These are phyloP conservation scores for Decorospora gaudefroyi DNA, from an alignment of 2,329 filamentous ascomycete species.

Conservation along the genomic window DNA sequence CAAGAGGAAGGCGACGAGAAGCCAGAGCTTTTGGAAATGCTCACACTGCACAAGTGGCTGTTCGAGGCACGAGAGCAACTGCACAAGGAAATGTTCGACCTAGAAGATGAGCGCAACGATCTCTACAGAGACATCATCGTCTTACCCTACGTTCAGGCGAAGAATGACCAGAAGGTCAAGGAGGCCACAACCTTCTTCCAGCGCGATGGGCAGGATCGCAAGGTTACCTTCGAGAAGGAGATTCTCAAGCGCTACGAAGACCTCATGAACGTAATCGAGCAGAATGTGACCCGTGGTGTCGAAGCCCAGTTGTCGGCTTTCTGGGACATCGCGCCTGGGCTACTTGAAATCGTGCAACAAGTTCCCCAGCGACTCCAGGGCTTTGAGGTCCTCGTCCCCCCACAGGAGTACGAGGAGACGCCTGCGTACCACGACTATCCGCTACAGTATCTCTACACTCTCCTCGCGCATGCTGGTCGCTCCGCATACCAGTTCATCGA, in stretches of 20 bases:
- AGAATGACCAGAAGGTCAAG: conserved; percentile 76
- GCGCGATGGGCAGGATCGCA: conserved; percentile 74
- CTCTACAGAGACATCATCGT: conserved; percentile 84
- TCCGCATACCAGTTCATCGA: conserved; percentile 97
- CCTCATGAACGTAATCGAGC: conserved; percentile 78
- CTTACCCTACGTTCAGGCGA: conserved; percentile 73
- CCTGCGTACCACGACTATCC: conserved; percentile 79
- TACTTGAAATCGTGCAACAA: conserved; percentile 77
- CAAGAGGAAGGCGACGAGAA: conserved; percentile 96
- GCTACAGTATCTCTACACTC: conserved; percentile 84
- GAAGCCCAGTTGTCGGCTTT: conserved; percentile 92
- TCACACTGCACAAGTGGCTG: conserved; percentile 94
- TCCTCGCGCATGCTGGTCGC: conserved; percentile 86
- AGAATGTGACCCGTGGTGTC: conserved; percentile 83
- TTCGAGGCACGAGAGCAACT: conserved; percentile 91
- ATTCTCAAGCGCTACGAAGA: conserved; percentile 73
- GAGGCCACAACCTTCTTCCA: conserved; percentile 82
- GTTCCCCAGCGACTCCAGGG: conserved; percentile 65
- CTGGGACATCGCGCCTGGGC: conserved; percentile 92
- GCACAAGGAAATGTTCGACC: conserved; percentile 81
- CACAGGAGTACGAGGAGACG: conserved; percentile 81
- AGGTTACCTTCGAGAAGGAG: conserved; percentile 71
- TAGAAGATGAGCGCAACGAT: conserved; percentile 82
- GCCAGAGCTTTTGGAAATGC: conserved; percentile 89
- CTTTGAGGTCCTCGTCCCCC: conserved; percentile 78